phyloP scores from a whole-genome alignment of 495 filamentous ascomycete genomes.

The Talaromyces nanjingensis region DNA sequence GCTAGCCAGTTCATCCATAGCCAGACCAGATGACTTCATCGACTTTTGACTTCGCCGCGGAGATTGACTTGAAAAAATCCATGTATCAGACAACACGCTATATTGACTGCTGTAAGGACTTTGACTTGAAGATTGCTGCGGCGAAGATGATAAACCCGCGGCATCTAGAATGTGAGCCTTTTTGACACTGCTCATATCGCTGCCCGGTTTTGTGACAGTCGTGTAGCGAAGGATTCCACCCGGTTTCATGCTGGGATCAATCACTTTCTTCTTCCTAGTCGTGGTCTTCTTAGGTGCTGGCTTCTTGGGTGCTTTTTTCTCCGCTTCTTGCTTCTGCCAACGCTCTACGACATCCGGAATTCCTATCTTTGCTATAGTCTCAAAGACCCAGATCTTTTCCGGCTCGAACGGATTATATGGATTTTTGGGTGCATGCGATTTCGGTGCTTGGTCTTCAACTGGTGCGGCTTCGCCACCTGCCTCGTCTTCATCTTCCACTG shows the following conservation, averaged over 20 bases:
- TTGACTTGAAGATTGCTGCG: constrained; percentile 13
- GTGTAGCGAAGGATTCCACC: constrained; percentile 42
- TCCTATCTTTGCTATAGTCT: constrained; percentile 60
- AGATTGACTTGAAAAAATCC: not conserved
- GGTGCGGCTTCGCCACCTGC: constrained; percentile 29
- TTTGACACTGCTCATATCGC: constrained; percentile 26
- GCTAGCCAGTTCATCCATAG: constrained; percentile 23
- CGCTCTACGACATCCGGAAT: constrained; percentile 65
- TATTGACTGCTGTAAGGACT: not conserved
- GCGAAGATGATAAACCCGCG: constrained; percentile 17
- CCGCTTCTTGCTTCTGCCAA: constrained; percentile 60
- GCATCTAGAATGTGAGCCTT: constrained; percentile 28
- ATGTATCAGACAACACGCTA: not conserved
- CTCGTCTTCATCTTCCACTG: constrained; percentile 42
- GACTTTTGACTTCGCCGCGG: not conserved
- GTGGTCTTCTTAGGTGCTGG: constrained; percentile 24
- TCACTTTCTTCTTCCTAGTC: constrained; percentile 34
- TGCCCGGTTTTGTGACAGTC: constrained; percentile 34
- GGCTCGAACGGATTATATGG: constrained; percentile 57
- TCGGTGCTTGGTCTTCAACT: constrained; percentile 18
- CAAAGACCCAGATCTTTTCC: constrained; percentile 71
- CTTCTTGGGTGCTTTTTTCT: constrained; percentile 19
- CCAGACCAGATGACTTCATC: not conserved
- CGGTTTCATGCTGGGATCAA: constrained; percentile 37
- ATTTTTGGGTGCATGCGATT: constrained; percentile 44